Evolutionary conservation across 148 eudicot genomes (phyloP).

Genomic region (Persicaria tinctoria): DNA sequence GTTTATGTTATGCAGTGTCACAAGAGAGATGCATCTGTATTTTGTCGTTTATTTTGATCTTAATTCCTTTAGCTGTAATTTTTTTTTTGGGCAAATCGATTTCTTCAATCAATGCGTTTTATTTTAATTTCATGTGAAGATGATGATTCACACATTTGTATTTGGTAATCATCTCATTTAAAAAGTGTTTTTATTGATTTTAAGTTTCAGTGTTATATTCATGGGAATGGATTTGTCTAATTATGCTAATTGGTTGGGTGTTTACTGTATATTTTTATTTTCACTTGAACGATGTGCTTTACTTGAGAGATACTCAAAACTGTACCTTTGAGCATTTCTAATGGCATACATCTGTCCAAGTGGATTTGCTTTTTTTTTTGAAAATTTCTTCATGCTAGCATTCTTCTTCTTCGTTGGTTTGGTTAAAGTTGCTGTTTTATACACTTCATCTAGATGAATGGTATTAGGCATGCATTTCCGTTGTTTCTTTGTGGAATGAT

Average conservation of each 20-base stretch:
- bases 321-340: not conserved
- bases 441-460: not conserved
- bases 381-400: too few species aligned
- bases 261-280: not conserved
- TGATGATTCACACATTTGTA: not conserved
- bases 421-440: not conserved
- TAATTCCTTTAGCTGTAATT: not conserved
- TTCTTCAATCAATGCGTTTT: not conserved
- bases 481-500: not conserved
- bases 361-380: not conserved
- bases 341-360: not conserved
- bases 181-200: not conserved
- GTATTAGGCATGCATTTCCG: not conserved
- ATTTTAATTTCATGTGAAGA: not conserved
- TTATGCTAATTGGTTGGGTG: not conserved
- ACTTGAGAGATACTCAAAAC: not conserved
- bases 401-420: not conserved
- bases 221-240: not conserved
- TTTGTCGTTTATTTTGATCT: not conserved
- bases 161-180: not conserved
- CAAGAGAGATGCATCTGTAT: not conserved
- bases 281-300: not conserved
- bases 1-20: slow-evolving; percentile 1
- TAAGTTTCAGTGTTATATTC: not conserved
- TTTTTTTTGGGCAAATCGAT: not conserved